Evolutionary conservation across 305 asterid species (phyloP).

Genomic region (Solanum hybrid): DNA sequence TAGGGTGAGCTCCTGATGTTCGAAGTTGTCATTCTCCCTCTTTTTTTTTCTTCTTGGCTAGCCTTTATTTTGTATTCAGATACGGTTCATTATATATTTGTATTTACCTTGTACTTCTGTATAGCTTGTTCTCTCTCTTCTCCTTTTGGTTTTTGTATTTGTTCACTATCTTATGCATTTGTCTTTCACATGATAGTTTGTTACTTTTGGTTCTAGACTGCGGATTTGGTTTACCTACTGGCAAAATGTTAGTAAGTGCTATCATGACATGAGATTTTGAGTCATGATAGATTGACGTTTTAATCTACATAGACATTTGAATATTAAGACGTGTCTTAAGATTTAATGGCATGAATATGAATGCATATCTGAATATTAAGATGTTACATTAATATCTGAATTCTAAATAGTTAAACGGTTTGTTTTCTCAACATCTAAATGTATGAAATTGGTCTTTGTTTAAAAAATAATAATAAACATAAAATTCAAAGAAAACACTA

Average conservation of each 20-base stretch:
- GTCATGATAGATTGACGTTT: background rate
- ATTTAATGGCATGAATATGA: background rate
- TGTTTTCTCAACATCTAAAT: background rate
- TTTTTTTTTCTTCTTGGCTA: background rate
- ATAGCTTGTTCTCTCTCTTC: background rate
- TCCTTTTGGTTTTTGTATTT: no score
- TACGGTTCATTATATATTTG: background rate
- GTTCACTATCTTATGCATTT: background rate
- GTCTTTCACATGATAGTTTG: background rate
- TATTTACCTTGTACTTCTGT: background rate
- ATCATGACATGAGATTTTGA: background rate
- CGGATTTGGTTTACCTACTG: accelerated
- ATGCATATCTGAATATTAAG: background rate
- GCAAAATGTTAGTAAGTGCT: background rate
- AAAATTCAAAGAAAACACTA: background rate
- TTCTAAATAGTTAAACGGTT: background rate
- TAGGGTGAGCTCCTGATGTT: background rate
- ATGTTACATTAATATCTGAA: background rate
- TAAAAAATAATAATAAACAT: background rate
- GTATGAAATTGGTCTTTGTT: background rate
- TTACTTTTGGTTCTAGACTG: background rate
- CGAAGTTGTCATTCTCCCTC: background rate
- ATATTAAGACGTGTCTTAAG: background rate
- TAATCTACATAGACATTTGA: background rate
- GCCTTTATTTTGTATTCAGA: no score